Evolutionary conservation across 768 basidiomycete species (phyloP), one percentile per base, ranked within the genome.

Genomic region (Ramaria sp.): DNA sequence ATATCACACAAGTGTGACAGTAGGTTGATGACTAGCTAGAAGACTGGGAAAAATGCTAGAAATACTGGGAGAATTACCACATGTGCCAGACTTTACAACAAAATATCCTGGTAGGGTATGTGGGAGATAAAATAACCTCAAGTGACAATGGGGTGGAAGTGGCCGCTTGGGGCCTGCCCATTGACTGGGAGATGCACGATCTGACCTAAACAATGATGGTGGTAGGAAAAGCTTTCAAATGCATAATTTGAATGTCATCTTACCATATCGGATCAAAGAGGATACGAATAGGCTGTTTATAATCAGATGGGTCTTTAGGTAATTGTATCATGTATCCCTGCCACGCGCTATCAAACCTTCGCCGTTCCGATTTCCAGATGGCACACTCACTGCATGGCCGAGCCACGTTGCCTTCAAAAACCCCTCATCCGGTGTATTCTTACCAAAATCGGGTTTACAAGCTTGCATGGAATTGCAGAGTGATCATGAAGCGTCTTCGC

Each of bases 181-280:
- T 63, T 57, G 27, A 65, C 63, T 9, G 67, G 67, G 54, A 12
- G 63, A 59, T 46, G 66, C 65, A 17, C 49, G 12, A 12, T 51
- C 49, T 27, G 49, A 51, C 49, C 49, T 51, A 34, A 22, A 51
- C 6, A 9, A 47, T n/a, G 45, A n/a, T 47, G n/a, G n/a, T n/a
- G n/a, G n/a, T 47, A 7, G 49, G 9, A 30, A 27, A 51, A 22
- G 11, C 7, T 34, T 17, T 27, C 31, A 6, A 27, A 9, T 6
- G 20, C 31, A 7, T 27, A 12, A 51, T 9, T 27, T 7, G 38
- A 51, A 11, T 27, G 66, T 39, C 54, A 12, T 69, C 67, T 7
- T 69, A 68, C 59, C 74, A 75, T 17, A 75, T 71, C 9, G 74
- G 73, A 54, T 75, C 74, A 60, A 74, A 75, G 9, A 74, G 59